Evolutionary conservation across 2,329 filamentous ascomycete genomes (phyloP).

Genomic region (Myriosclerotinia curreyana): DNA sequence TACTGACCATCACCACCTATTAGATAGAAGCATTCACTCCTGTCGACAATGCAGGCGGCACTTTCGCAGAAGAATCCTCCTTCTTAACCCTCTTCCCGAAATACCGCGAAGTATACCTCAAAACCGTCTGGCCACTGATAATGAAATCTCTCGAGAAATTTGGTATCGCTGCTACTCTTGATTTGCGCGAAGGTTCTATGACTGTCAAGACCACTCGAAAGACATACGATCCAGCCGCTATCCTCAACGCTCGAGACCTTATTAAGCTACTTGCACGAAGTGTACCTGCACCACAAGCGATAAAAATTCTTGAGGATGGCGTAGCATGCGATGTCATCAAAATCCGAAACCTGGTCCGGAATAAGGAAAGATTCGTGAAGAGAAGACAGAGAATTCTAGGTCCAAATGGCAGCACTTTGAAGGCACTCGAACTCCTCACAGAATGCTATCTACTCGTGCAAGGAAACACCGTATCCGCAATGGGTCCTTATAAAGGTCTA

Average conservation of each 20-base stretch:
- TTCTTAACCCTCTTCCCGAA: constrained; percentile 89
- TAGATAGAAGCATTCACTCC: constrained; percentile 79
- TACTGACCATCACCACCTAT: constrained; percentile 22
- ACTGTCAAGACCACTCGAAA: constrained; percentile 91
- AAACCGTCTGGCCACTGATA: constrained; percentile 88
- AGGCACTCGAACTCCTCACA: constrained; percentile 89
- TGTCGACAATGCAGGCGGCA: constrained; percentile 79
- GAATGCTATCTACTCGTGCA: constrained; percentile 92
- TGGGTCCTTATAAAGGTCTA: constrained; percentile 89
- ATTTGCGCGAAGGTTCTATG: constrained; percentile 95
- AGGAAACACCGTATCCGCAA: constrained; percentile 88
- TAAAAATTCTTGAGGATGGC: constrained; percentile 92
- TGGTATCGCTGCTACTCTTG: constrained; percentile 86
- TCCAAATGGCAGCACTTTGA: constrained; percentile 86
- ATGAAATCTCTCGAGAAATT: constrained; percentile 82
- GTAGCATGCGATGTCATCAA: constrained; percentile 95
- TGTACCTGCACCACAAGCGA: constrained; percentile 86
- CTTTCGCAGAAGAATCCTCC: constrained; percentile 88
- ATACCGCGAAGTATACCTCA: constrained; percentile 92
- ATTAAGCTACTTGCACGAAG: constrained; percentile 90
- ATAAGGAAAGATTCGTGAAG: constrained; percentile 96
- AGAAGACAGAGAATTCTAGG: constrained; percentile 88
- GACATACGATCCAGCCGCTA: constrained; percentile 87
- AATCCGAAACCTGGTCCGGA: constrained; percentile 83
- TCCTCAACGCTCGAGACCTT: constrained; percentile 89